Evolutionary conservation across 768 basidiomycete species (phyloP).

Genomic region (Lenzites betulinus): DNA sequence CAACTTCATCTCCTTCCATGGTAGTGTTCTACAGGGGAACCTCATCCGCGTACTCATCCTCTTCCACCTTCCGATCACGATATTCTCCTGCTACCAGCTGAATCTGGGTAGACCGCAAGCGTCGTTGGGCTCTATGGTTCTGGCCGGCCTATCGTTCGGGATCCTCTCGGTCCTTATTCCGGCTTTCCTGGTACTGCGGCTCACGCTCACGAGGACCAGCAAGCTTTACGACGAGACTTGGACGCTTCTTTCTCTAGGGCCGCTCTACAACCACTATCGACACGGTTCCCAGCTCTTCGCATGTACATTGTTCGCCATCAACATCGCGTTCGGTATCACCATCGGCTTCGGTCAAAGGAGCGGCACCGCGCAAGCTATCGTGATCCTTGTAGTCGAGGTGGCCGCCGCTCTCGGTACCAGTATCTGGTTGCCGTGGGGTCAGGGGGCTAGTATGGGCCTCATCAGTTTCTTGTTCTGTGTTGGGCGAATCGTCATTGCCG

Average conservation of each 20-base stretch:
- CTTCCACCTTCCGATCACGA: slow-evolving; percentile 93
- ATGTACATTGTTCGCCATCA: slow-evolving; percentile 75
- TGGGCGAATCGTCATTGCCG: slow-evolving; percentile 85
- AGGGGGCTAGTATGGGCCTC: slow-evolving; percentile 94
- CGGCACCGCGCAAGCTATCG: slow-evolving; percentile 89
- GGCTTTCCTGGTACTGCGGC: slow-evolving; percentile 69
- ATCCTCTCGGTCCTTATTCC: slow-evolving; percentile 81
- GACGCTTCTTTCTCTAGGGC: slow-evolving; percentile 86
- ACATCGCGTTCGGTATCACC: slow-evolving; percentile 78
- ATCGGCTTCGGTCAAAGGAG: slow-evolving; percentile 89
- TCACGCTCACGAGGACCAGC: slow-evolving; percentile 78
- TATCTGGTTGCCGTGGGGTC: slow-evolving; percentile 95
- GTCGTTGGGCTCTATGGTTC: slow-evolving; percentile 62
- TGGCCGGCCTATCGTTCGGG: slow-evolving; percentile 82
- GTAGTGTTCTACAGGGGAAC: slow-evolving; percentile 83
- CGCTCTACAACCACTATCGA: slow-evolving; percentile 93
- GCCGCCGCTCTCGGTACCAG: slow-evolving; percentile 85
- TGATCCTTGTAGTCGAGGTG: slow-evolving; percentile 89
- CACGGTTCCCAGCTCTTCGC: slow-evolving; percentile 91
- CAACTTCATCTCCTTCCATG: slow-evolving; percentile 77
- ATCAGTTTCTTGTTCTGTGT: slow-evolving; percentile 94
- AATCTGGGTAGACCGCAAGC: slow-evolving; percentile 53
- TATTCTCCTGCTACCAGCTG: slow-evolving; percentile 90
- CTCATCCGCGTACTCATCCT: slow-evolving; percentile 87
- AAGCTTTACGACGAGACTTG: slow-evolving; percentile 95